A percentile compares a stretch with the other conserved stretches of the same genome.
Conservation (phyloP, 352 stramenopile species). For the Hyphochytrium catenoides region DNA sequence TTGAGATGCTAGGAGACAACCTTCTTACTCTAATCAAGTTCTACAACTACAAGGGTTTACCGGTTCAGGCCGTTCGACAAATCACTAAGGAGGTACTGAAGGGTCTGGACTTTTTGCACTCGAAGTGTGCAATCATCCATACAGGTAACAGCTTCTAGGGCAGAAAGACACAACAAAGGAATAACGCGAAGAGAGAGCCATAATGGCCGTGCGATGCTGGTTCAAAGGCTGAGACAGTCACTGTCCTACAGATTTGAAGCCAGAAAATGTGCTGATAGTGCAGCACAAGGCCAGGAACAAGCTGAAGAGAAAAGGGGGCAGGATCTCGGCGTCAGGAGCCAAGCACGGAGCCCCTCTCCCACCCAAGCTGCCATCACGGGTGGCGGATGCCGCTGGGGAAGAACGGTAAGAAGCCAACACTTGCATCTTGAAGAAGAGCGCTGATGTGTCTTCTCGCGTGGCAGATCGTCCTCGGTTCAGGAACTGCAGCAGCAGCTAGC, state of each 20-base stretch:
- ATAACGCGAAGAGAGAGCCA: background rate
- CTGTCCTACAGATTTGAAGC: conserved; percentile 98
- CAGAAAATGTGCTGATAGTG: conserved; percentile 92
- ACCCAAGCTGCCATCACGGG: no score
- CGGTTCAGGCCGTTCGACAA: conserved; percentile 77
- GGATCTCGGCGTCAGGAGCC: no score
- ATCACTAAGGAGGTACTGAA: conserved; percentile 83
- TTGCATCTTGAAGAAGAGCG: no score
- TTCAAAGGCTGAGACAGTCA: conserved; percentile 1
- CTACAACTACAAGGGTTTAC: conserved; percentile 94
- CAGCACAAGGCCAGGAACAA: conserved; percentile 16
- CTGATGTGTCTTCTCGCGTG: no score
- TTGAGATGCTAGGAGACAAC: conserved; percentile 96
- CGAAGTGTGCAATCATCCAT: conserved; percentile 96
- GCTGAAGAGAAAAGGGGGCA: conserved; percentile 5
- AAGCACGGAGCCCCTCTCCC: no score
- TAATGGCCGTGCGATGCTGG: no score
- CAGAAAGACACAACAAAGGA: background rate
- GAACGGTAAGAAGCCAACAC: conserved; percentile 1
- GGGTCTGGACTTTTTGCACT: conserved; percentile 89
- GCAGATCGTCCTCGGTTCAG: conserved; percentile 13
- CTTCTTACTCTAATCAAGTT: conserved; percentile 96
- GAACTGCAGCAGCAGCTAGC: conserved; percentile 18
- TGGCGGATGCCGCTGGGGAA: background rate
- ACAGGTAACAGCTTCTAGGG: no score